These are phyloP conservation scores for Cryphonectria japonica DNA, from an alignment of 2,329 filamentous ascomycete species.

Conservation along the genomic window DNA sequence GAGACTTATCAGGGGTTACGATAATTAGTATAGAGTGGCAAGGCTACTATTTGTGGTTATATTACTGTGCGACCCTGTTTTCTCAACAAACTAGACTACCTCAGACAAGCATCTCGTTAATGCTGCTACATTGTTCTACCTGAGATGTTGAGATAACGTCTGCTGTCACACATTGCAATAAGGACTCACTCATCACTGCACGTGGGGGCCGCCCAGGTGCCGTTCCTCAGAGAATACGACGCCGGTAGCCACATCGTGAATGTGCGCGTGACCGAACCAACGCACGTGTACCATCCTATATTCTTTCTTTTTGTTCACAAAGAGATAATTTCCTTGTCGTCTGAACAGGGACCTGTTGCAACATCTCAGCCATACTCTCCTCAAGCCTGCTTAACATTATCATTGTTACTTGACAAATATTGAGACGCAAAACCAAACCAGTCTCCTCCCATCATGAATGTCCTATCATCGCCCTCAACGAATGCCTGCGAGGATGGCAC, in stretches of 20 bases:
- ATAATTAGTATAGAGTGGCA: background rate
- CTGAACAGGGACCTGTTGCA: background rate
- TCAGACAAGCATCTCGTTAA: background rate
- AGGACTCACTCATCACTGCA: background rate
- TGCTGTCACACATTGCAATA: background rate
- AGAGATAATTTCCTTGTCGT: background rate
- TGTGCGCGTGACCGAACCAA: background rate
- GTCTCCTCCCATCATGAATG: conserved; percentile 28
- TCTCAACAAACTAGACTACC: background rate
- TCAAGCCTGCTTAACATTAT: background rate
- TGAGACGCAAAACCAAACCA: background rate
- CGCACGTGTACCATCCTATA: background rate
- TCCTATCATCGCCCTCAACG: conserved; percentile 31
- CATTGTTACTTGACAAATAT: background rate
- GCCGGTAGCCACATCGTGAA: background rate
- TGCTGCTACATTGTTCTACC: background rate
- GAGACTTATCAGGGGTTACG: background rate
- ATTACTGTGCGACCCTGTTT: background rate
- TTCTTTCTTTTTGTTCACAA: background rate
- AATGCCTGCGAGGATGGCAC: conserved; percentile 38
- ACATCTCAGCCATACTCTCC: background rate
- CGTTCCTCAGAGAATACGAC: background rate
- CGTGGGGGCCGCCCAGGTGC: background rate
- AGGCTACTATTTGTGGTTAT: background rate
- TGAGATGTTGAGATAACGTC: background rate